Conservation (phyloP, 106 monocot genomes). For the Iris macrosiphon region DNA sequence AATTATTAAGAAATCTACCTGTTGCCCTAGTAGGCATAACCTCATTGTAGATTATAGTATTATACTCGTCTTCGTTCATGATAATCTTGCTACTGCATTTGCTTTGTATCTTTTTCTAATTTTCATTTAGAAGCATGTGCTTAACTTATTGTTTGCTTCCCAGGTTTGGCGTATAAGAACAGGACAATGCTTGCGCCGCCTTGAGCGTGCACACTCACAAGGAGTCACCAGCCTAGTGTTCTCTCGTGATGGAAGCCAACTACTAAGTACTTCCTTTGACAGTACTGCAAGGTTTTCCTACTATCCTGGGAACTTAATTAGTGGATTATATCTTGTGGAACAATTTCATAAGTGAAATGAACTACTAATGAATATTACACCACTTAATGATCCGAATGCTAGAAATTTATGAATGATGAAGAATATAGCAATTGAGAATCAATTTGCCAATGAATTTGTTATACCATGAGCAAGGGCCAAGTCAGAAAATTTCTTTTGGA, state of each 20-base stretch:
- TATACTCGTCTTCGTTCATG: too few relatives aligned
- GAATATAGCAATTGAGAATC: too few relatives aligned
- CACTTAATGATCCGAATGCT: neutral
- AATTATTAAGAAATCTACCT: too few relatives aligned
- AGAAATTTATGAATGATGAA: neutral
- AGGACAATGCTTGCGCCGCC: constrained; percentile 85
- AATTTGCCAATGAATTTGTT: too few relatives aligned
- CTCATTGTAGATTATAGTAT: too few relatives aligned
- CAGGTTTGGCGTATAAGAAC: constrained; percentile 97
- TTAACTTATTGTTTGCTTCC: neutral
- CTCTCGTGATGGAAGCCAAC: constrained; percentile 90
- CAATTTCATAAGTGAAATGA: too few relatives aligned
- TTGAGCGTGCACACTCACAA: constrained; percentile 87
- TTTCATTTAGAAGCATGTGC: too few relatives aligned
- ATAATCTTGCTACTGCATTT: too few relatives aligned
- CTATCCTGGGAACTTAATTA: constrained; percentile 1
- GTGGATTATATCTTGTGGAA: too few relatives aligned
- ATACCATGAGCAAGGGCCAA: too few relatives aligned
- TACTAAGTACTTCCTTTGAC: constrained; percentile 94
- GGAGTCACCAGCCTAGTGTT: constrained; percentile 93
- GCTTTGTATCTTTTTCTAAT: neutral
- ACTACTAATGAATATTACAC: neutral
- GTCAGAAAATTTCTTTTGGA: too few relatives aligned
- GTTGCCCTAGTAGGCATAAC: too few relatives aligned
- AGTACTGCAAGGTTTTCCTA: constrained; percentile 76